Base-by-base conservation (phyloP, 345 rosid species). In the Gynandropsis gynandra region DNA sequence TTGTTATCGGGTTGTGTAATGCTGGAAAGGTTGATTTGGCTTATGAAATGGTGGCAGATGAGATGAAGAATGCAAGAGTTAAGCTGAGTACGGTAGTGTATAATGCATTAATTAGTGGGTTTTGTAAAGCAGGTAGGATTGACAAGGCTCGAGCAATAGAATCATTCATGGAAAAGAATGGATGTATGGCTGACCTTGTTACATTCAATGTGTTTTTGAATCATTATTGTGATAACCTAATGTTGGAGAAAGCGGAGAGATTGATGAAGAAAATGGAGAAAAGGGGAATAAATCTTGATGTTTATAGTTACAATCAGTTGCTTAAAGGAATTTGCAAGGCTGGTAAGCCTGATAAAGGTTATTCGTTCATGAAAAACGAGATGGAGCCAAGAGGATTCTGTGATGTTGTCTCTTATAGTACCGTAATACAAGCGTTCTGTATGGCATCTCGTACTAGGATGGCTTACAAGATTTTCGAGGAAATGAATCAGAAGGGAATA, bases 1-100 rank as follows among this genome's bases (percentile, higher is more conserved):
- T 85, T 21, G 97, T 78, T 46, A 69, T 77, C 24, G 94, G 85
- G 16, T 66, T 92, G 62, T 83, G 93, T 54, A 38, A 50, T 14
- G 87, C 76, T 14, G 78, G 95, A 57, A 85, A 78, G 64, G 87
- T 85, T 66, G 95, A 88, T 45, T 65, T 85, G 69, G 99, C 95
- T 9, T 88, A 92, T 78, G 95, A 85, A 47, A 76, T 81, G 70
- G 67, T 80, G 50, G 62, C 83, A 16, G 94, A 72, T 59, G 75
- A 72, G 19, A 79, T 87, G 66, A 83, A 73, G 67, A 59, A 74
- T 57, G 70, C 65, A n/a, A 65, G 64, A 59, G 62, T 76, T 31
- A 71, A 82, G 79, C 67, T 81, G 42, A 70, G 79, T 42, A 34
- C 79, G 16, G 65, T 85, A 67, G 67, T 85, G 41, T 92, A 78